Evolutionary conservation across 148 eudicot genomes (phyloP), one percentile per base, ranked within the genome.

Genomic region (Nepenthes gracilis): DNA sequence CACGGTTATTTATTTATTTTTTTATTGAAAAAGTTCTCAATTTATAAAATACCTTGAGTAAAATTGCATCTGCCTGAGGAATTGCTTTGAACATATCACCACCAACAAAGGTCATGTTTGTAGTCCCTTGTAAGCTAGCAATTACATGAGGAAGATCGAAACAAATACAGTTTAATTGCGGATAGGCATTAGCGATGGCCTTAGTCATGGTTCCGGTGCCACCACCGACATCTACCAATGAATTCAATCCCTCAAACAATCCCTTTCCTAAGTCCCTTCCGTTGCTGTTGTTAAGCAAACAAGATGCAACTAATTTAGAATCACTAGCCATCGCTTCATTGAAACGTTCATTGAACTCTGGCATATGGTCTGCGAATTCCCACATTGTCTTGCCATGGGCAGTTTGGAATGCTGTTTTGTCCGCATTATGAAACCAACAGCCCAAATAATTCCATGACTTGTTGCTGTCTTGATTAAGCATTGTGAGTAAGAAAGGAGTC

Each of bases 1-100:
- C 23, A 23, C 23, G 23, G 23, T 23, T 23, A 0, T 23, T 23
- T 23, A 0, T 23, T 23, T 23, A 0, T 23, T 23, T 23, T 23
- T 23, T 23, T 23, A 23, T 23, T 23, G 23, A 23, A 0, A 0
- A 23, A 23, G 23, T 23, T 23, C 23, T 23, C 23, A 23, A 23
- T 40, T 40, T 40, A 40, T 40, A 40, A 4, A 40, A 8, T 67
- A 75, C 83, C 83, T 75, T 75, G 47, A 79, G 71, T 9, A 80
- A 60, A 3, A 74, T 48, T 2, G 50, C 76, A 62, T 80, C 59
- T 35, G 78, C 76, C 2, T 36, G 36, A 48, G 83, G 83, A 70
- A 79, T 70, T 1, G 65, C 55, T 9, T 61, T 53, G 57, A 79
- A 70, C 83, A 76, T 71, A 51, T 80, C 72, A 5, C 78, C 84